These are phyloP conservation scores for Botrytis medusae DNA, from an alignment of 2,329 filamentous ascomycete species.

Conservation along the genomic window DNA sequence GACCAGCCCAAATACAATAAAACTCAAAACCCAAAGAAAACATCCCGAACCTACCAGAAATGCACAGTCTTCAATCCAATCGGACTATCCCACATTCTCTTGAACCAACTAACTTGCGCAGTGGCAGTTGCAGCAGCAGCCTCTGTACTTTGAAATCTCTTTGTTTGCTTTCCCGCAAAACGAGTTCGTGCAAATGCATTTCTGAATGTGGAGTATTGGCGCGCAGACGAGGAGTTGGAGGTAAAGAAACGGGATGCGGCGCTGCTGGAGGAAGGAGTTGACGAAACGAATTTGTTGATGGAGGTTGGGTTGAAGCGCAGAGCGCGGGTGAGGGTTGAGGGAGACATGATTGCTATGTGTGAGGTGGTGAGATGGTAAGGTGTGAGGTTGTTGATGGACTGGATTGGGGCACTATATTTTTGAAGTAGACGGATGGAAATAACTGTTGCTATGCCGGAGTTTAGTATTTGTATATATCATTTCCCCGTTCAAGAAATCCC, in stretches of 20 bases:
- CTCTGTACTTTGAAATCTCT: slow-evolving; percentile 63
- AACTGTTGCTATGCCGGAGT: slow-evolving; percentile 10
- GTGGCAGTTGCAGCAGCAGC: slow-evolving; percentile 53
- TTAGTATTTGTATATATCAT: background rate
- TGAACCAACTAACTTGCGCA: slow-evolving; percentile 55
- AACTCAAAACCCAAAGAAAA: background rate
- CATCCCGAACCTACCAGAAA: slow-evolving; percentile 70
- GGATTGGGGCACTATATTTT: background rate
- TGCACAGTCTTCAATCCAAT: slow-evolving; percentile 90
- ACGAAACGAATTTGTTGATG: slow-evolving; percentile 10
- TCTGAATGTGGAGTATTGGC: slow-evolving; percentile 45
- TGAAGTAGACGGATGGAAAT: background rate
- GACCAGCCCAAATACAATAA: background rate
- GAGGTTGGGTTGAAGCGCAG: slow-evolving; percentile 18
- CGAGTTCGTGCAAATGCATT: slow-evolving; percentile 18
- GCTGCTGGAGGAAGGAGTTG: slow-evolving; percentile 41
- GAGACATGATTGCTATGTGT: background rate
- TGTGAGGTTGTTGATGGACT: background rate
- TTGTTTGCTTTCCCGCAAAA: slow-evolving; percentile 41
- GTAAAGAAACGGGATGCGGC: slow-evolving; percentile 46
- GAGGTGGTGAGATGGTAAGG: background rate
- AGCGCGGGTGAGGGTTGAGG: slow-evolving; percentile 1
- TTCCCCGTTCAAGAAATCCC: background rate
- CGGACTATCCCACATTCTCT: slow-evolving; percentile 80
- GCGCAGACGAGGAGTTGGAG: slow-evolving; percentile 45